Conservation (phyloP, 176 grass and related monocot genomes). For the Microstegium vimineum region DNA sequence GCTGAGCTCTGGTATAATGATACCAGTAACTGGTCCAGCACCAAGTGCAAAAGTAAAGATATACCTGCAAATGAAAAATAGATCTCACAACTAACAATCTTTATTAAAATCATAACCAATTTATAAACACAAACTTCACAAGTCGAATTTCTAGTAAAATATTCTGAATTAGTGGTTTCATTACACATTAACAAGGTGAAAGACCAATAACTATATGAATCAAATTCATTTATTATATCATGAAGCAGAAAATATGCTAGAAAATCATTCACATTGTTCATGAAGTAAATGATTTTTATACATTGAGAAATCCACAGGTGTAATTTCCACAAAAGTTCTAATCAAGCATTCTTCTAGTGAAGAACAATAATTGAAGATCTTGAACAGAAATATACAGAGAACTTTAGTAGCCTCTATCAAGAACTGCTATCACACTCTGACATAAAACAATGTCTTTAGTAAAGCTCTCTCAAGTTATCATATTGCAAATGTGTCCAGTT, state of each 20-base stretch:
- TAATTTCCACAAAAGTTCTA: not conserved
- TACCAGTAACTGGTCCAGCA: conserved; percentile 91
- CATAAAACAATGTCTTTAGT: conserved; percentile 15
- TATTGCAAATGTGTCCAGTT: not conserved
- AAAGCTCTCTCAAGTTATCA: not conserved
- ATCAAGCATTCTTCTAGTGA: not conserved
- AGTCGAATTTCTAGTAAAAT: not conserved
- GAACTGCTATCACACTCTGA: not conserved
- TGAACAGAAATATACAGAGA: not conserved
- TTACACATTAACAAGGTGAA: not conserved
- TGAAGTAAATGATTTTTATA: not conserved
- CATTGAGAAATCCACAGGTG: not conserved
- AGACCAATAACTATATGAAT: not conserved
- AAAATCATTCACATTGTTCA: not conserved
- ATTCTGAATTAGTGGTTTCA: conserved; percentile 7
- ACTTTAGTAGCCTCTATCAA: not conserved
- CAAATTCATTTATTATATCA: conserved; percentile 14
- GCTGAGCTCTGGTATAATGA: conserved; percentile 94
- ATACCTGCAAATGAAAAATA: conserved; percentile 63
- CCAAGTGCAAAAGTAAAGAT: conserved; percentile 91
- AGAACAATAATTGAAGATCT: not conserved
- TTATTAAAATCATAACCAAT: not conserved
- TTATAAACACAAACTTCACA: conserved; percentile 6
- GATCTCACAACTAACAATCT: not conserved
- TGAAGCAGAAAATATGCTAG: no score